These are phyloP conservation scores for Thymus mandschuricus DNA, from an alignment of 257 asterid species.

Conservation along the genomic window DNA sequence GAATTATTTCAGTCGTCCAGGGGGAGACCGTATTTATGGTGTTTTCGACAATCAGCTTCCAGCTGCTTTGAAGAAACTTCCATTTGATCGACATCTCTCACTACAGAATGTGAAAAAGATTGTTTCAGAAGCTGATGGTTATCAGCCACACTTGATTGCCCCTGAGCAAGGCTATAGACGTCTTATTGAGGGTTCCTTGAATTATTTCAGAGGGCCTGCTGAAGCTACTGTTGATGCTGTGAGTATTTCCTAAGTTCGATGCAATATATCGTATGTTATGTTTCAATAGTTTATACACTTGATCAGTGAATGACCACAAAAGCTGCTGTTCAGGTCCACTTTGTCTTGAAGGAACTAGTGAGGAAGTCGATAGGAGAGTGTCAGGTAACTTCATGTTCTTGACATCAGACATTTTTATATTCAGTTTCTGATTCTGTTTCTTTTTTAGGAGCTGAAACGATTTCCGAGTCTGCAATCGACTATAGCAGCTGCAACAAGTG, in stretches of 20 bases:
- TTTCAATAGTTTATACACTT: not conserved
- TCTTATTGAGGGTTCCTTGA: constrained; percentile 84
- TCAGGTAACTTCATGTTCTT: constrained; percentile 52
- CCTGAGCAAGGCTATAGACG: constrained; percentile 97
- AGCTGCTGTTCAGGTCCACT: constrained; percentile 68
- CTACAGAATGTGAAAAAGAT: constrained; percentile 76
- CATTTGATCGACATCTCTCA: constrained; percentile 91
- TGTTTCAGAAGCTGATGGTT: constrained; percentile 98
- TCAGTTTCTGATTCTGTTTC: not conserved
- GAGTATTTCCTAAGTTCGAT: constrained; percentile 38
- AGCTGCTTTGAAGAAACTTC: constrained; percentile 90
- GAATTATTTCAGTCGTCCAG: constrained; percentile 70
- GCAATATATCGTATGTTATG: not conserved
- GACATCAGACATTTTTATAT: not conserved
- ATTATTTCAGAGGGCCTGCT: constrained; percentile 90
- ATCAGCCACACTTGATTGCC: constrained; percentile 96
- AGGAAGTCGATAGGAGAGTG: constrained; percentile 90
- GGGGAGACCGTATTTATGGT: constrained; percentile 91
- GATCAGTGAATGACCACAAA: constrained; percentile 27
- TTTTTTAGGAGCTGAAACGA: constrained; percentile 76
- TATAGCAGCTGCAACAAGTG: constrained; percentile 78
- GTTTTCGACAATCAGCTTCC: constrained; percentile 97
- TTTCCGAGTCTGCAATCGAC: constrained; percentile 82
- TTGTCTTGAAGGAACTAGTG: constrained; percentile 88
- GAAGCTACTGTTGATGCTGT: constrained; percentile 97